Evolutionary conservation across 257 asterid genomes (phyloP).

Genomic region (Voacanga thouarsii): DNA sequence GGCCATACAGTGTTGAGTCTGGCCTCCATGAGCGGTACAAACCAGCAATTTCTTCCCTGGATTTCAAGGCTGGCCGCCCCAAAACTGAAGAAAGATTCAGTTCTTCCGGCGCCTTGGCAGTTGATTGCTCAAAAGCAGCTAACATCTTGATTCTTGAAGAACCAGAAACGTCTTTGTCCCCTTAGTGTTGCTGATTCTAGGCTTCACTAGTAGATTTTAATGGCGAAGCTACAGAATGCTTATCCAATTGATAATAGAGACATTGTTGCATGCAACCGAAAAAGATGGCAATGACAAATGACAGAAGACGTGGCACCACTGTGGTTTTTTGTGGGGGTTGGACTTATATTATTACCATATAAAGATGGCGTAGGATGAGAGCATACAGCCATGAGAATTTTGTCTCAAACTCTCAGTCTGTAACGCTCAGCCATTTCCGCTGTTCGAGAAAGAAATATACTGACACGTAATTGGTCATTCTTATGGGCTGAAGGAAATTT

Average conservation of each 20-base stretch:
- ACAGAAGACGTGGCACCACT: constrained; percentile 2
- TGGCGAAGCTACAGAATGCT: not conserved
- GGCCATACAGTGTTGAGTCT: constrained; percentile 50
- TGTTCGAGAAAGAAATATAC: not conserved
- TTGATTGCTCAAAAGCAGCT: constrained; percentile 48
- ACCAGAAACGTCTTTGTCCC: not conserved
- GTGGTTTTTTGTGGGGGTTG: not conserved
- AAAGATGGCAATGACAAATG: not conserved
- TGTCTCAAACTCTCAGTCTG: not conserved
- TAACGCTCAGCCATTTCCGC: constrained; percentile 4
- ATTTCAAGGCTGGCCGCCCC: constrained; percentile 28
- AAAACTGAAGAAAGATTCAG: constrained; percentile 27
- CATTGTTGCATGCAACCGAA: not conserved
- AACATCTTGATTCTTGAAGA: constrained; percentile 33
- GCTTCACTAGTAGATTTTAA: not conserved
- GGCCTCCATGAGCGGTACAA: constrained; percentile 46
- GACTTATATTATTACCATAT: not conserved
- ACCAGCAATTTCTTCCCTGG: constrained; percentile 42
- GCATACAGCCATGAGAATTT: not conserved
- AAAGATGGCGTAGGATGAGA: not conserved
- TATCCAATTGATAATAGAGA: constrained; percentile 8
- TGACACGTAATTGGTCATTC: not conserved
- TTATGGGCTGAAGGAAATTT: not conserved
- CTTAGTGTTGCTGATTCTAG: not conserved
- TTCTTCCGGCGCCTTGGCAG: constrained; percentile 48